Percentiles rank a stretch among this genome's conserved stretches.
Conservation (phyloP, 805 yeast genomes). For the Ogataea wickerhamii region DNA sequence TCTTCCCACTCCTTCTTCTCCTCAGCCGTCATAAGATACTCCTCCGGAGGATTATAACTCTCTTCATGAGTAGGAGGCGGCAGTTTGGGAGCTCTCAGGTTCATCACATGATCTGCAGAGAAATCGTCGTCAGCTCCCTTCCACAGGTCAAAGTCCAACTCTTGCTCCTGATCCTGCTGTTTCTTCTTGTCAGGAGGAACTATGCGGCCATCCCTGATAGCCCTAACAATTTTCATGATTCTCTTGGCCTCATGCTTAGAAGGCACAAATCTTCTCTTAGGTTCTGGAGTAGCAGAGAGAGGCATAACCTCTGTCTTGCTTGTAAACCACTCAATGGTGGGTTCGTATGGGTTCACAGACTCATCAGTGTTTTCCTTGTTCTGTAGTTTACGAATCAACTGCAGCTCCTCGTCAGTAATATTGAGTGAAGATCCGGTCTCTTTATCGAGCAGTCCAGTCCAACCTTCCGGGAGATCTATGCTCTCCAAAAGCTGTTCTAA, state of each 20-base stretch:
- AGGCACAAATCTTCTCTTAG: slow-evolving; percentile 94
- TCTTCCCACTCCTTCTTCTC: slow-evolving; percentile 69
- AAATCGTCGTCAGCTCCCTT: slow-evolving; percentile 58
- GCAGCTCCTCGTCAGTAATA: slow-evolving; percentile 81
- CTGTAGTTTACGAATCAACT: slow-evolving; percentile 81
- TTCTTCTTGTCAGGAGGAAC: slow-evolving; percentile 64
- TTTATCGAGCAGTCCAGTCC: slow-evolving; percentile 95
- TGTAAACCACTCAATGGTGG: slow-evolving; percentile 94
- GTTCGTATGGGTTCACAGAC: slow-evolving; percentile 81
- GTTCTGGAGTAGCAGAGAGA: slow-evolving; percentile 89
- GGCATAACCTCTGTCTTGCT: slow-evolving; percentile 85
- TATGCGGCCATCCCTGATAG: slow-evolving; percentile 94
- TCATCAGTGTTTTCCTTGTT: slow-evolving; percentile 81
- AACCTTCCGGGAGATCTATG: slow-evolving; percentile 95
- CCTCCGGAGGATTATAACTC: slow-evolving; percentile 96
- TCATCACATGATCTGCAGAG: slow-evolving; percentile 78
- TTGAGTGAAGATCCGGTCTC: slow-evolving; percentile 83
- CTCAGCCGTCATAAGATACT: slow-evolving; percentile 76
- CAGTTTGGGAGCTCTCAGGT: slow-evolving; percentile 88
- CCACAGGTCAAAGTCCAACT: slow-evolving; percentile 78
- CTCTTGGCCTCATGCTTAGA: slow-evolving; percentile 96
- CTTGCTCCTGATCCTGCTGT: slow-evolving; percentile 47
- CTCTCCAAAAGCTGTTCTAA: slow-evolving; percentile 83
- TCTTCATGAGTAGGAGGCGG: slow-evolving; percentile 97
- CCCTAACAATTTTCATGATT: slow-evolving; percentile 92